A percentile compares a stretch with the other conserved stretches of the same genome.
These are phyloP conservation scores for Metarhizium anisopliae DNA, from an alignment of 2,329 filamentous ascomycete species.

Conservation along the genomic window DNA sequence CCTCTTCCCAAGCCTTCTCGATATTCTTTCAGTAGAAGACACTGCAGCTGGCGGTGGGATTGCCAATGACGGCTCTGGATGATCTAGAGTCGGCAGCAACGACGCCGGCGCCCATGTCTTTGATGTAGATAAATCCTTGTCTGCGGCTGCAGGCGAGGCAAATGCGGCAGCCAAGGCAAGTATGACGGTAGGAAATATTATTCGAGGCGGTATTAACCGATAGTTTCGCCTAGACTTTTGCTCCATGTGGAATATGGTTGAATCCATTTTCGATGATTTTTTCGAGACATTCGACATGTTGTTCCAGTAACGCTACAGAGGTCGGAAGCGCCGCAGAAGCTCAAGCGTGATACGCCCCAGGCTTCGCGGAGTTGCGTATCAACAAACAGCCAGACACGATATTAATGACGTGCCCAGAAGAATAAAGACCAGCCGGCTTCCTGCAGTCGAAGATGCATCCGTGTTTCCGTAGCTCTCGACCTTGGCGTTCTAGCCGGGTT, in stretches of 20 bases:
- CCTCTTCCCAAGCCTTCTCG: neutral
- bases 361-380: neutral
- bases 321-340: neutral
- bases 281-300: neutral
- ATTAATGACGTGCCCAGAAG: neutral
- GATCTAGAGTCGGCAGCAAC: neutral
- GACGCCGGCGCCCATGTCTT: neutral
- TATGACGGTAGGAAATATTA: neutral
- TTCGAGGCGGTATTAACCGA: neutral
- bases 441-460: neutral
- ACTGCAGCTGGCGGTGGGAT: neutral
- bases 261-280: neutral
- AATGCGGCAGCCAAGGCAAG: slow-evolving; percentile 1
- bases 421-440: neutral
- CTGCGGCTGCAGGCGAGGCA: neutral
- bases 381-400: neutral
- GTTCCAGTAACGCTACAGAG: neutral
- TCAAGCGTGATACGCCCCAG: neutral
- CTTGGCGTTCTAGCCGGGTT: neutral
- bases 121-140: neutral
- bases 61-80: neutral
- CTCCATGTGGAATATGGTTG: neutral
- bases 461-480: neutral
- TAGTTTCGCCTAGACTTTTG: neutral
- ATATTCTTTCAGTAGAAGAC: neutral